Percentiles rank a stretch among this genome's conserved stretches.
phyloP scores from a whole-genome alignment of 2,329 filamentous ascomycete species.

The Aspergillus brunneoviolaceus region DNA sequence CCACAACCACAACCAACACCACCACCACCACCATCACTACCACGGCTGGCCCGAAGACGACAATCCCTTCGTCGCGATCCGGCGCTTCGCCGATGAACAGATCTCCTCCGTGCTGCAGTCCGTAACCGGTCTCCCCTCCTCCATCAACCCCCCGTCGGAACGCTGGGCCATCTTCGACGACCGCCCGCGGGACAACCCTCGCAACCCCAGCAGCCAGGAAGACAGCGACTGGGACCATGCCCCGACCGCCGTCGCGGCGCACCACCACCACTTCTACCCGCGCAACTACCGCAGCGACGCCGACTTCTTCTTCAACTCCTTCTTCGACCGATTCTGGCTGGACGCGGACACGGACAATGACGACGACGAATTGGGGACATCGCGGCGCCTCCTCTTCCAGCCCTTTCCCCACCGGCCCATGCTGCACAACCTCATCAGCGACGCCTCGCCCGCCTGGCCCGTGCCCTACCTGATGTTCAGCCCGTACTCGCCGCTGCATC shows the following conservation, averaged over 20 bases:
- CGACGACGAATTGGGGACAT: slow-evolving; percentile 30
- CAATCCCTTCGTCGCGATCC: slow-evolving; percentile 62
- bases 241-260: slow-evolving; percentile 21
- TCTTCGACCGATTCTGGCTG: slow-evolving; percentile 35
- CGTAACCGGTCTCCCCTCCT: slow-evolving; percentile 49
- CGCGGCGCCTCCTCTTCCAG: slow-evolving; percentile 32
- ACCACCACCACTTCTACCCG: slow-evolving; percentile 15
- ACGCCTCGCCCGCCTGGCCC: slow-evolving; percentile 41
- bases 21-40: slow-evolving; percentile 16
- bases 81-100: slow-evolving; percentile 60
- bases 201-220: not conserved
- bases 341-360: too few relatives aligned
- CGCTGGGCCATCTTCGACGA: slow-evolving; percentile 38
- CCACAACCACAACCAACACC: slow-evolving; percentile 23
- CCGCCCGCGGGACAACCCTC: slow-evolving; percentile 16
- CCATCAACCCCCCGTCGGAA: slow-evolving; percentile 31
- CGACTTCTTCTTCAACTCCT: slow-evolving; percentile 38
- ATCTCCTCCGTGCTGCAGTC: slow-evolving; percentile 55
- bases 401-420: slow-evolving; percentile 26
- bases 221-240: slow-evolving; percentile 20
- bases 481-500: slow-evolving; percentile 55
- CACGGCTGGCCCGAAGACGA: slow-evolving; percentile 34
- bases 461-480: slow-evolving; percentile 47
- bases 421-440: slow-evolving; percentile 33
- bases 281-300: slow-evolving; percentile 22